Base-by-base conservation (phyloP, 345 rosid genomes). In the Ailanthus altissimus region DNA sequence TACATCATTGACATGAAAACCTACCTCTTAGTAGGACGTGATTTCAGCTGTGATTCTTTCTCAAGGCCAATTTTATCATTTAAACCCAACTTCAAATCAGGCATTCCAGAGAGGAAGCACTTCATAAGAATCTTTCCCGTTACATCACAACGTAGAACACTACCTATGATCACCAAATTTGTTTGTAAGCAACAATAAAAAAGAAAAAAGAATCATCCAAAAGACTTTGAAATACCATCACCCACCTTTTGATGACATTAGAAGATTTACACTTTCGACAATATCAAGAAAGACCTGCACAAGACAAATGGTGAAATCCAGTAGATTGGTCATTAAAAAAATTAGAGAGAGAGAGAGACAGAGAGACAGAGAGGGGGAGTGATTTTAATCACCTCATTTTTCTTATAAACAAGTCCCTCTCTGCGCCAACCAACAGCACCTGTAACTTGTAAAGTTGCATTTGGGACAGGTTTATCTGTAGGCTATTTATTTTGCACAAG, bases 401-500 rank as follows among this genome's bases (percentile, higher is more conserved):
- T 93, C 81, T 96, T 97, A 81, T 96, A 93, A 82, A 75, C 84
- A 80, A 93, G 99, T 43, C 99, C 99, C 88, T 93, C 99, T 83
- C 99, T 92, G 73, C 98, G 89, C 98, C 98, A 96, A 72, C 99
- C 99, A 81, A 96, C 98, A 72, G 99, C 98, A 83, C 99, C 99
- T 0, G 98, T 96, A 83, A 93, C 99, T 96, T 96, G 99, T 81
- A 93, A 86, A 38, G 99, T 96, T 57, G 99, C 99, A 89, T 96
- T 96, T 28, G 99, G 99, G 54, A 93, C 97, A 73, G 98, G 93
- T 87, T 81, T 96, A 79, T 96, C 98, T 26, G 92, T 76, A 0
- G 97, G 92, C 97, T 91, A 74, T 82, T 82, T 11, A 66, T 54
- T 65, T 71, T 71, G 4, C 63, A 63, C 40, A 66, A 18, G 25